Conservation (phyloP, 108 stramenopile species). For the Aurantiochytrium sp. region DNA sequence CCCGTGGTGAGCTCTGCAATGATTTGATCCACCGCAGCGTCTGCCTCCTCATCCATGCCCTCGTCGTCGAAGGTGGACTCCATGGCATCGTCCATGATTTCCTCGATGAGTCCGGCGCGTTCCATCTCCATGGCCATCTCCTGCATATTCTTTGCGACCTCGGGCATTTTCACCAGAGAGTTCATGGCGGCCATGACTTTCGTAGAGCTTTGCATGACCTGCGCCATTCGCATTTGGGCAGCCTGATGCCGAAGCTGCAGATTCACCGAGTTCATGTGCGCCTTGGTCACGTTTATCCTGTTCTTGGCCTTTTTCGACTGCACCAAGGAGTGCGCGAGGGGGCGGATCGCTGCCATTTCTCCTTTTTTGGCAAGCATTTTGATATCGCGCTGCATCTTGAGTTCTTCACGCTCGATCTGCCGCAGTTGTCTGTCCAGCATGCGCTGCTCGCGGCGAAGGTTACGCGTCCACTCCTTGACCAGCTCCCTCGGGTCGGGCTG, state of each 20-base stretch:
- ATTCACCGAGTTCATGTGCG: conserved; percentile 38
- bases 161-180: conserved; percentile 41
- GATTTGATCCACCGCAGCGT: conserved; percentile 37
- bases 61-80: conserved; percentile 14
- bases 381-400: conserved; percentile 37
- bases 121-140: conserved; percentile 48
- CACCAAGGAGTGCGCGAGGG: conserved; percentile 28
- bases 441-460: neutral
- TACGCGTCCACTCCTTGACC: conserved; percentile 7
- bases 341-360: conserved; percentile 9
- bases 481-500: neutral
- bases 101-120: conserved; percentile 40
- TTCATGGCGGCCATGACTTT: conserved; percentile 46
- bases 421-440: conserved; percentile 29
- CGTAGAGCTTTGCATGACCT: conserved; percentile 40
- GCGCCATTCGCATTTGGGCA: conserved; percentile 34
- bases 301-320: conserved; percentile 35
- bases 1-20: conserved; percentile 38
- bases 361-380: conserved; percentile 35
- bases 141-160: conserved; percentile 42
- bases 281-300: conserved; percentile 36
- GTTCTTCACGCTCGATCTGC: conserved; percentile 34
- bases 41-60: conserved; percentile 23
- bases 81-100: conserved; percentile 34
- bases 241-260: conserved; percentile 43